phyloP scores from a whole-genome alignment of 1,284 basidiomycete genomes.

The Ceratobasidium sp. region DNA sequence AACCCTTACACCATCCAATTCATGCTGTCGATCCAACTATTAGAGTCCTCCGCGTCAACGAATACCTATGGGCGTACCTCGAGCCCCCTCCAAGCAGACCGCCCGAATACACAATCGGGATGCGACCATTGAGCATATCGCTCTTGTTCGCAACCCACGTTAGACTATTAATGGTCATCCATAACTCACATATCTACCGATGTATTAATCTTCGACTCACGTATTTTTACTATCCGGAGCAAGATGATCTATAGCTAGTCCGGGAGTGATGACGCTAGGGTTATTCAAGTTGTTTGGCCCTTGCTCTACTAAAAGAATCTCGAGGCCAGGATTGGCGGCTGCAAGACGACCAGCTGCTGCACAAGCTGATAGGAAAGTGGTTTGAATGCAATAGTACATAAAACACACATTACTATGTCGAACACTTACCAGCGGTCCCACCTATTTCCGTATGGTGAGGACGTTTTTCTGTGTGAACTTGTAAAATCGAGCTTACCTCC shows the following conservation, averaged over 20 bases:
- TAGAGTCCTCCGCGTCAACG: too few species aligned
- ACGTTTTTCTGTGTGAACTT: too few species aligned
- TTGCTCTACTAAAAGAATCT: slow-evolving; percentile 33
- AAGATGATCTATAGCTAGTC: not conserved
- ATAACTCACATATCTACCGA: too few species aligned
- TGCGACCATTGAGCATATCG: slow-evolving; percentile 12
- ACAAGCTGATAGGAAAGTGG: too few species aligned
- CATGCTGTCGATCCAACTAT: too few species aligned
- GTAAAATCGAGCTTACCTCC: too few species aligned
- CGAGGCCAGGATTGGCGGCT: slow-evolving; percentile 26
- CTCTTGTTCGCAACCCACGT: slow-evolving; percentile 25
- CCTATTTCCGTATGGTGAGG: too few species aligned
- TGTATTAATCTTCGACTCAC: slow-evolving; percentile 6
- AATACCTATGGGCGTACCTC: slow-evolving; percentile 1
- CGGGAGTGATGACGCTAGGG: slow-evolving; percentile 13
- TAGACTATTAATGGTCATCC: not conserved
- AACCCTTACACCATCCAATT: too few species aligned
- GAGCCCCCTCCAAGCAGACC: slow-evolving; percentile 33
- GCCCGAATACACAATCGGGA: slow-evolving; percentile 1
- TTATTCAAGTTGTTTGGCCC: slow-evolving; percentile 33
- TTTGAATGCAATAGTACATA: too few species aligned
- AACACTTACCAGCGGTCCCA: too few species aligned
- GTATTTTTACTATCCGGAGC: slow-evolving; percentile 16
- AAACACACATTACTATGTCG: too few species aligned
- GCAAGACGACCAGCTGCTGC: slow-evolving; percentile 33